Percentiles rank a stretch among this genome's conserved stretches.
phyloP scores from a whole-genome alignment of 768 basidiomycete genomes.

The Suillus sp. region DNA sequence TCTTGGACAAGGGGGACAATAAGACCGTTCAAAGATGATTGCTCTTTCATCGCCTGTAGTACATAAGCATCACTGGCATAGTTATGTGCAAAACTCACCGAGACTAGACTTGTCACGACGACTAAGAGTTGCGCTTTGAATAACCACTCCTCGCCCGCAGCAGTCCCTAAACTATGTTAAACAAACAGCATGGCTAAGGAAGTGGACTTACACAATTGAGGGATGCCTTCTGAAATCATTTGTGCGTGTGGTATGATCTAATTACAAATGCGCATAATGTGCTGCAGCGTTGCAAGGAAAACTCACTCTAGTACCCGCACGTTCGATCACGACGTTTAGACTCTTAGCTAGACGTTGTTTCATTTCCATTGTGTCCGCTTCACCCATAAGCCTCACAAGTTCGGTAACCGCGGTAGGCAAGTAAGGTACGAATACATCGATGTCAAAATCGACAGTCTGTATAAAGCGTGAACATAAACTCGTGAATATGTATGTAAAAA shows the following conservation, averaged over 20 bases:
- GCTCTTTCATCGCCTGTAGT: slow-evolving; percentile 62
- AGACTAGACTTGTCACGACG: slow-evolving; percentile 68
- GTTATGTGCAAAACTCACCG: slow-evolving; percentile 45
- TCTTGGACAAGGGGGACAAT: slow-evolving; percentile 68
- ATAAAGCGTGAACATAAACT: slow-evolving; percentile 9
- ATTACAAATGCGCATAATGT: slow-evolving; percentile 8
- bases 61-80: slow-evolving; percentile 2
- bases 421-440: slow-evolving; percentile 67
- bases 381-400: slow-evolving; percentile 68
- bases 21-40: slow-evolving; percentile 57
- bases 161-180: slow-evolving; percentile 53
- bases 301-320: slow-evolving; percentile 40
- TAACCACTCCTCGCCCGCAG: slow-evolving; percentile 66
- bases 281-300: neutral
- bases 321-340: slow-evolving; percentile 69
- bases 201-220: slow-evolving; percentile 62
- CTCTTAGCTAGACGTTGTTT: slow-evolving; percentile 73
- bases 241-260: slow-evolving; percentile 71
- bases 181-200: slow-evolving; percentile 13
- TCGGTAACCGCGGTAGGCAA: slow-evolving; percentile 61
- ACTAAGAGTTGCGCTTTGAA: slow-evolving; percentile 72
- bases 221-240: slow-evolving; percentile 65
- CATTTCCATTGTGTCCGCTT: slow-evolving; percentile 75
- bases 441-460: slow-evolving; percentile 67
- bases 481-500: slow-evolving; percentile 1